These are phyloP conservation scores for Claviceps digitariae DNA, from an alignment of 2,329 filamentous ascomycete genomes.

Conservation along the genomic window DNA sequence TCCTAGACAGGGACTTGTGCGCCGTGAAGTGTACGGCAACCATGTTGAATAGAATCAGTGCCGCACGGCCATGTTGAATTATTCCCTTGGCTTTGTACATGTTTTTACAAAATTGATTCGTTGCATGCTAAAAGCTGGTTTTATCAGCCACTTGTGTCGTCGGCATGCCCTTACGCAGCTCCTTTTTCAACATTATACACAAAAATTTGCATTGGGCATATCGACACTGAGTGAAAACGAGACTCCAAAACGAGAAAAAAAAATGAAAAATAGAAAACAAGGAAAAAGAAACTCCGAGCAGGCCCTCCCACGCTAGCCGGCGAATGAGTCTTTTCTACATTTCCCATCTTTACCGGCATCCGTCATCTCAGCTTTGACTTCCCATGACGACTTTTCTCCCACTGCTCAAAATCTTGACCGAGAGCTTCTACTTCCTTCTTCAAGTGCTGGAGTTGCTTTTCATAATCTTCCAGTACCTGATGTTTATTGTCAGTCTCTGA, in stretches of 20 bases:
- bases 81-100: too few relatives aligned
- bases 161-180: not conserved
- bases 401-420: conserved; percentile 41
- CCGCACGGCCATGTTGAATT: not conserved
- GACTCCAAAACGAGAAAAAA: not conserved
- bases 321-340: not conserved
- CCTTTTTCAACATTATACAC: not conserved
- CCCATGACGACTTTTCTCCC: conserved; percentile 37
- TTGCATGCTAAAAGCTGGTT: not conserved
- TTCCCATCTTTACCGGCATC: not conserved
- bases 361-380: conserved; percentile 20
- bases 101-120: too few relatives aligned
- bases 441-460: conserved; percentile 64
- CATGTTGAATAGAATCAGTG: not conserved
- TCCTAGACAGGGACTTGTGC: not conserved
- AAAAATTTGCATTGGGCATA: not conserved
- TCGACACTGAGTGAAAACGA: not conserved
- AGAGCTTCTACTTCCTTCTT: conserved; percentile 57
- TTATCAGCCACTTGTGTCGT: not conserved
- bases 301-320: not conserved
- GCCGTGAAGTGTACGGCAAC: not conserved
- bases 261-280: not conserved
- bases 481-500: not conserved
- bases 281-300: not conserved
- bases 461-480: conserved; percentile 68